phyloP scores from a whole-genome alignment of 805 yeast species.

The Candida endomychidarum region DNA sequence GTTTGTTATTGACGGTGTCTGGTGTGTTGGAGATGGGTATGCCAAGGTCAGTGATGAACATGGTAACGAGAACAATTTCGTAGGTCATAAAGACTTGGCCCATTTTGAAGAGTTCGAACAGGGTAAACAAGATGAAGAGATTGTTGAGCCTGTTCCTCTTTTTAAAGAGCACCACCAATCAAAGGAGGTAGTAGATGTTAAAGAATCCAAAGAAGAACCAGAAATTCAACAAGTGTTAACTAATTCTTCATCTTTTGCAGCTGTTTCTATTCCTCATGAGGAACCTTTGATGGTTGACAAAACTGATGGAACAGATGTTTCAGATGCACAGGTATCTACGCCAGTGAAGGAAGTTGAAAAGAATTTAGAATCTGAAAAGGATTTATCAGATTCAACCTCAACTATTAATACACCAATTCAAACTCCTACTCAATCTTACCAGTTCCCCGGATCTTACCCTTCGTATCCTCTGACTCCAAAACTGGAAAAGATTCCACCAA shows the following conservation, averaged over 20 bases:
- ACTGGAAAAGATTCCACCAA: constrained; percentile 7
- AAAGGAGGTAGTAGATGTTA: background rate
- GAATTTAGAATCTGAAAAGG: constrained; percentile 5
- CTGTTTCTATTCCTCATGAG: constrained; percentile 26
- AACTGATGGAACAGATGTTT: constrained; percentile 2
- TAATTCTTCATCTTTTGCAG: constrained; percentile 36
- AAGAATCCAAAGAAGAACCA: background rate
- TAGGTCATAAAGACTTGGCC: constrained; percentile 27
- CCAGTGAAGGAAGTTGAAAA: no score
- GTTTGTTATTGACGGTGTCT: constrained; percentile 33
- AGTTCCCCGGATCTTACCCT: constrained; percentile 12
- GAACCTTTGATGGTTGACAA: constrained; percentile 5
- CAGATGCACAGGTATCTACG: background rate
- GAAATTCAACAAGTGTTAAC: constrained; percentile 26
- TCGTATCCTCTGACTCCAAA: constrained; percentile 10
- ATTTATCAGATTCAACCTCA: constrained; percentile 14
- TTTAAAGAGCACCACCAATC: no score
- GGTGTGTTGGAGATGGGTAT: constrained; percentile 29
- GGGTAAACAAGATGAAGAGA: constrained; percentile 7
- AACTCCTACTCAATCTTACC: constrained; percentile 20
- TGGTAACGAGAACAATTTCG: constrained; percentile 37
- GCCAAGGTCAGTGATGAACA: constrained; percentile 28
- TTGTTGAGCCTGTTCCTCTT: no score
- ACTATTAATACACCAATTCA: constrained; percentile 17
- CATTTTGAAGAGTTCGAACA: constrained; percentile 22